These are phyloP conservation scores for Saturnispora bothae DNA, from an alignment of 805 yeast species.

Conservation along the genomic window DNA sequence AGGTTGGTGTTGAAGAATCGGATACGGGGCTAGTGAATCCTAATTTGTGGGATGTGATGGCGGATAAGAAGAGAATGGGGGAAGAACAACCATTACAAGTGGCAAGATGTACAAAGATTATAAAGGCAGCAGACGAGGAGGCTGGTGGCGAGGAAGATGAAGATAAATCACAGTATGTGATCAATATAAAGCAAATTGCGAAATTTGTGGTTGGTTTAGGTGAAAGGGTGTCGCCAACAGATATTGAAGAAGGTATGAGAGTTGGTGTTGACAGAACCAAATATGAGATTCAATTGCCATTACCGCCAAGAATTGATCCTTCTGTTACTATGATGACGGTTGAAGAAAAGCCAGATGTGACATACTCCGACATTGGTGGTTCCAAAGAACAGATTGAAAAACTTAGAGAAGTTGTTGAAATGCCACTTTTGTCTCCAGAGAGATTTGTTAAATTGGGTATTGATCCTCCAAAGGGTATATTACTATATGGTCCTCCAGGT, in stretches of 20 bases:
- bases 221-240: slow-evolving; percentile 95
- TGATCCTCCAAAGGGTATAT: slow-evolving; percentile 97
- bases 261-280: slow-evolving; percentile 98
- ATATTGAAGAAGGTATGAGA: slow-evolving; percentile 98
- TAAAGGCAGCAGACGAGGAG: slow-evolving; percentile 44
- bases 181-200: slow-evolving; percentile 95
- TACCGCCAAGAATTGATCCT: slow-evolving; percentile 97
- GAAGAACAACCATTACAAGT: slow-evolving; percentile 96
- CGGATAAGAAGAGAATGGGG: slow-evolving; percentile 86
- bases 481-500: slow-evolving; percentile 97
- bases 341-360: slow-evolving; percentile 98
- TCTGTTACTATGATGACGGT: slow-evolving; percentile 99
- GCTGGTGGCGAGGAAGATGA: slow-evolving; percentile 31
- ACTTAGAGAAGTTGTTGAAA: slow-evolving; percentile 89
- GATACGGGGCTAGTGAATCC: slow-evolving; percentile 98
- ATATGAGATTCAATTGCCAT: slow-evolving; percentile 92
- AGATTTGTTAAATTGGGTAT: slow-evolving; percentile 94
- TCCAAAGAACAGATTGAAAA: slow-evolving; percentile 97
- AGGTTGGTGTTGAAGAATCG: slow-evolving; percentile 86
- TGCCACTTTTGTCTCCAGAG: slow-evolving; percentile 90
- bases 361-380: slow-evolving; percentile 97
- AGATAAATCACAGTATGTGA: slow-evolving; percentile 84
- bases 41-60: slow-evolving; percentile 94
- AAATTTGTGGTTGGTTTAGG: slow-evolving; percentile 95
- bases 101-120: slow-evolving; percentile 96